Evolutionary conservation across 345 rosid species (phyloP).

Genomic region (Lumnitzera racemosa): DNA sequence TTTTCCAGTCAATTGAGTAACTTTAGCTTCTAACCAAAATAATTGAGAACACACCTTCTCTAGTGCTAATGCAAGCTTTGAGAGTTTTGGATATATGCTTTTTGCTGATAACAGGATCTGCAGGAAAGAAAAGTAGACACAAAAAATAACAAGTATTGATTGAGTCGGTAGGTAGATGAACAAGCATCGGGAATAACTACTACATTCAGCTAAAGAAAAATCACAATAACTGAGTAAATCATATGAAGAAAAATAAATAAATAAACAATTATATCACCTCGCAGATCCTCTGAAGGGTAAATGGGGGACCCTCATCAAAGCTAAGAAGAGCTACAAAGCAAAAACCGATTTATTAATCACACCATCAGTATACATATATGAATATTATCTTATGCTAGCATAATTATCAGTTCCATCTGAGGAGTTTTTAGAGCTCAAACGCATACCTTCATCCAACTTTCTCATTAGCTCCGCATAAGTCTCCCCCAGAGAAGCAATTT

Average conservation of each 20-base stretch:
- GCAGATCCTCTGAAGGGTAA: constrained; percentile 89
- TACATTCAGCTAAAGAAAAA: background rate
- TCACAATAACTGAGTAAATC: background rate
- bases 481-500: constrained; percentile 62
- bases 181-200: background rate
- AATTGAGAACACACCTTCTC: constrained; percentile 52
- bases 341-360: background rate
- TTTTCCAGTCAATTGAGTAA: background rate
- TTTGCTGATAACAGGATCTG: constrained; percentile 78
- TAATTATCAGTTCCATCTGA: too few relatives aligned
- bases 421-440: background rate
- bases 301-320: constrained; percentile 87
- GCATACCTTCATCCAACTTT: constrained; percentile 70
- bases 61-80: constrained; percentile 89
- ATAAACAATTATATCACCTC: constrained; percentile 43
- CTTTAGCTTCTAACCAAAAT: background rate
- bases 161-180: background rate
- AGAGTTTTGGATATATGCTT: constrained; percentile 74
- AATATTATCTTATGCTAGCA: too few relatives aligned
- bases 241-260: background rate
- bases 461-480: constrained; percentile 44
- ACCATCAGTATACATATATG: background rate
- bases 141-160: background rate
- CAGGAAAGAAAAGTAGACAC: background rate
- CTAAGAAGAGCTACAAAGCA: constrained; percentile 49